A percentile compares a stretch with the other conserved stretches of the same genome.
phyloP scores from a whole-genome alignment of 352 stramenopile species.

The Phytophthora idaei region DNA sequence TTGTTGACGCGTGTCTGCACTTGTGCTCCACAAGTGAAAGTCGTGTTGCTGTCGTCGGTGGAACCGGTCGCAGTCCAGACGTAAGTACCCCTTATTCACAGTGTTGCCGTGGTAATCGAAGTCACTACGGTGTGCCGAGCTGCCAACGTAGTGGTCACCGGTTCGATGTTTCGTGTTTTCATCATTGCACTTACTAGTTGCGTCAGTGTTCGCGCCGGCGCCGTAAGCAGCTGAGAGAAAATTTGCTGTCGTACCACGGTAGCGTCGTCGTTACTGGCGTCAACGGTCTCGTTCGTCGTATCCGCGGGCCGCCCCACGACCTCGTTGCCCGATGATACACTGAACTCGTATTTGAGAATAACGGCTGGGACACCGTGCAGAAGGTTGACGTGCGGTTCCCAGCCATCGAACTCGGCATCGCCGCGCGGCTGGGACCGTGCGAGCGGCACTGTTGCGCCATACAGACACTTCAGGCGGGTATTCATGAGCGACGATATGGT shows the following conservation, averaged over 20 bases:
- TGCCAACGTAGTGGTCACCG: neutral
- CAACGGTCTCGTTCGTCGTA: neutral
- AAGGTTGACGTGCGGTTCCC: neutral
- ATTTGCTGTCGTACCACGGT: neutral
- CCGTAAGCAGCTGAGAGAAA: neutral
- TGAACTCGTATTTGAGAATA: neutral
- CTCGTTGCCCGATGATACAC: neutral
- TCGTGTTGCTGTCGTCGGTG: neutral
- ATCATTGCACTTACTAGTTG: neutral
- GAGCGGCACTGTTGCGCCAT: neutral
- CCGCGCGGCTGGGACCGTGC: neutral
- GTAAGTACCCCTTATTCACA: neutral
- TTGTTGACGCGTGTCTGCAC: neutral
- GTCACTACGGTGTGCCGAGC: neutral
- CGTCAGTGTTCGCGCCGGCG: neutral
- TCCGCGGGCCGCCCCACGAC: neutral
- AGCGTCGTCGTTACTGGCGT: neutral
- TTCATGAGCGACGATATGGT: neutral
- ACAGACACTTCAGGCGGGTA: neutral
- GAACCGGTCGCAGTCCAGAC: neutral
- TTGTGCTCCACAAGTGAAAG: neutral
- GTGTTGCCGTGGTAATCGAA: neutral
- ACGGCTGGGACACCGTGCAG: neutral
- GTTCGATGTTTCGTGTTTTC: neutral
- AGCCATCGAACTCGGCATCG: neutral